These are phyloP conservation scores for Diaporthe batatas DNA, from an alignment of 2,329 filamentous ascomycete genomes.

Conservation along the genomic window DNA sequence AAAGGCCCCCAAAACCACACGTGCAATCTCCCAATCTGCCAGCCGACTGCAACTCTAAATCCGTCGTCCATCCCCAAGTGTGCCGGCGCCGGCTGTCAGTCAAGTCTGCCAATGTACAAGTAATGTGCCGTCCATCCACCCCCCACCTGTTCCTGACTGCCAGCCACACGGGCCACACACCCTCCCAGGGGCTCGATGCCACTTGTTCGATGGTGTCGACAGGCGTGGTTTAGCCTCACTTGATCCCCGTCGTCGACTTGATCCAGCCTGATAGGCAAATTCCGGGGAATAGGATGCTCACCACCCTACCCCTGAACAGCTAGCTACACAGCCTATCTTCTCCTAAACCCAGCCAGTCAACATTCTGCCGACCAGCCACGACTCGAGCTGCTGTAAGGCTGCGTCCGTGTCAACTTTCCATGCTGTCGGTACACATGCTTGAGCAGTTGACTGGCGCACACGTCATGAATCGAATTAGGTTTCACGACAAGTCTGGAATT, in stretches of 20 bases:
- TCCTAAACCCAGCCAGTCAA: neutral
- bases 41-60: constrained; percentile 23
- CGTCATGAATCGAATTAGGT: no score
- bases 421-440: constrained; percentile 1
- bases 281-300: no score
- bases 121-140: neutral
- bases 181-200: neutral
- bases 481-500: no score
- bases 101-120: neutral
- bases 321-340: neutral
- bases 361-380: neutral
- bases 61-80: neutral
- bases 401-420: constrained; percentile 24
- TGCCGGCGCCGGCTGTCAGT: constrained; percentile 4
- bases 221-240: neutral
- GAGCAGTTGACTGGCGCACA: neutral
- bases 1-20: neutral
- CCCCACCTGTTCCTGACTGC: constrained; percentile 23
- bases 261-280: neutral
- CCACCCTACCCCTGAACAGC: neutral
- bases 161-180: neutral
- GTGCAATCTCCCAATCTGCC: neutral
- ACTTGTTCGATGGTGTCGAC: neutral
- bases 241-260: neutral
- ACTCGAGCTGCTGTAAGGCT: constrained; percentile 18